Base-by-base conservation (phyloP, 192 early-diverging fungal genomes). In the Coemansia sp. region DNA sequence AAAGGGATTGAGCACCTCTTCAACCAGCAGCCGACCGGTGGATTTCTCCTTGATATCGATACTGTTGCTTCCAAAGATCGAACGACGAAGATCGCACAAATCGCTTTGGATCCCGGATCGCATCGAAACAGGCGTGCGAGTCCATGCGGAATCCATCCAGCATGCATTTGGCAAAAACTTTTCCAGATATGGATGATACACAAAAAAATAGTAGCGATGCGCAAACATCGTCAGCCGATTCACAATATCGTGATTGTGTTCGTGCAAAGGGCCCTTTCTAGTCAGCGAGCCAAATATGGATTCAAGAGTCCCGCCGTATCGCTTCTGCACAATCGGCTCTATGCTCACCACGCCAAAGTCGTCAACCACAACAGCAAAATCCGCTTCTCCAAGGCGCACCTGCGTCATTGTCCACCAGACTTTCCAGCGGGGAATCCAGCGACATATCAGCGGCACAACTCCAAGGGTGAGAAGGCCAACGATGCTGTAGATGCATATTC, bases 341-440 rank as follows among this genome's bases (percentile, higher is more conserved):
- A 87, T 82, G 16, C 85, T 60, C 0, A 87, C 67, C 19, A 83
- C 71, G 43, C 88, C 87, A 84, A 88, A 92, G 76, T 91, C 90
- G 86, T 91, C 81, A 11, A 93, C 85, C 4, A 87, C 83, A n/a
- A 92, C 75, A 63, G 81, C 77, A 70, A 79, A 88, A n/a, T 89
- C 85, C 4, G 97, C 95, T 37, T 88, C 86, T 52, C 81, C 85
- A 56, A 98, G 83, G n/a, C 86, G 77, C 39, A 83, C 90, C 2
- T 66, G 74, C 12, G 43, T 49, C n/a, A 90, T 90, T 1, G 90
- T 89, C 85, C 91, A 88, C 56, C 69, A 65, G 39, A 96, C 85
- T 71, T 88, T 91, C 81, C 89, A 85, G 19, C 70, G 71, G 58
- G 94, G 93, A 43, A 97, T 71, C 96, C 97, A 98, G 39, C 94